Conservation (phyloP, 192 early-diverging fungal species). For the Coemansia aciculifera region DNA sequence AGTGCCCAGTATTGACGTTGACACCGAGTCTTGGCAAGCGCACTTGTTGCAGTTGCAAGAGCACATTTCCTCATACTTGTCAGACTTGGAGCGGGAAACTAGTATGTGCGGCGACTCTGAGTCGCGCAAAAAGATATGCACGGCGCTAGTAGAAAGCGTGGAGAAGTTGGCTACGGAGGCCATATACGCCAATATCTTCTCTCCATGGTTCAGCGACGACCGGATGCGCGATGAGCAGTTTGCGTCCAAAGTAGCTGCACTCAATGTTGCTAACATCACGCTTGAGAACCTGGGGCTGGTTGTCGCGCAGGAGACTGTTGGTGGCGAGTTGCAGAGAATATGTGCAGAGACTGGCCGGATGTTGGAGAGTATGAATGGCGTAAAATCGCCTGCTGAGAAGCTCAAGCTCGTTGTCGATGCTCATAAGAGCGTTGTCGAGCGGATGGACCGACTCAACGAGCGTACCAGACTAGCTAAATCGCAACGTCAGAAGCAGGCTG, state of each 20-base stretch:
- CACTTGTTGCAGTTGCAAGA: slow-evolving; percentile 27
- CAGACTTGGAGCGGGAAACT: slow-evolving; percentile 35
- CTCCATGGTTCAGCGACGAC: slow-evolving; percentile 55
- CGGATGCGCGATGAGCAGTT: slow-evolving; percentile 62
- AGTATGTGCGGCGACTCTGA: slow-evolving; percentile 49
- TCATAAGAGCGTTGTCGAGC: slow-evolving; percentile 45
- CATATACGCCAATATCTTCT: slow-evolving; percentile 39
- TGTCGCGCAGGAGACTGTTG: neutral
- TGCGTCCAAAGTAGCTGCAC: slow-evolving; percentile 65
- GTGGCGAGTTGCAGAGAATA: slow-evolving; percentile 25
- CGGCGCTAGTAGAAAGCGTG: slow-evolving; percentile 33
- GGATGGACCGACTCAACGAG: slow-evolving; percentile 35
- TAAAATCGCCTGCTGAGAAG: slow-evolving; percentile 49
- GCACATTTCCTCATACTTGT: slow-evolving; percentile 16
- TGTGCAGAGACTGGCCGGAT: slow-evolving; percentile 32
- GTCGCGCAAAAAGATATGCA: slow-evolving; percentile 25
- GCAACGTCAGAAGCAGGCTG: neutral
- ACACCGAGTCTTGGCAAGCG: slow-evolving; percentile 33
- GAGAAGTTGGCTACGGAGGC: slow-evolving; percentile 42
- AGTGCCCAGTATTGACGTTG: slow-evolving; percentile 10
- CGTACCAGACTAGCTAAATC: neutral
- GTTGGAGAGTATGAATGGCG: slow-evolving; percentile 29
- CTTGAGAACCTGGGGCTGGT: slow-evolving; percentile 63
- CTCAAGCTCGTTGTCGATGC: slow-evolving; percentile 49
- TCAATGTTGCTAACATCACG: slow-evolving; percentile 63